Percentiles rank a stretch among this genome's conserved stretches.
phyloP scores from a whole-genome alignment of 2,329 filamentous ascomycete species.

The Coniochaeta sp. region DNA sequence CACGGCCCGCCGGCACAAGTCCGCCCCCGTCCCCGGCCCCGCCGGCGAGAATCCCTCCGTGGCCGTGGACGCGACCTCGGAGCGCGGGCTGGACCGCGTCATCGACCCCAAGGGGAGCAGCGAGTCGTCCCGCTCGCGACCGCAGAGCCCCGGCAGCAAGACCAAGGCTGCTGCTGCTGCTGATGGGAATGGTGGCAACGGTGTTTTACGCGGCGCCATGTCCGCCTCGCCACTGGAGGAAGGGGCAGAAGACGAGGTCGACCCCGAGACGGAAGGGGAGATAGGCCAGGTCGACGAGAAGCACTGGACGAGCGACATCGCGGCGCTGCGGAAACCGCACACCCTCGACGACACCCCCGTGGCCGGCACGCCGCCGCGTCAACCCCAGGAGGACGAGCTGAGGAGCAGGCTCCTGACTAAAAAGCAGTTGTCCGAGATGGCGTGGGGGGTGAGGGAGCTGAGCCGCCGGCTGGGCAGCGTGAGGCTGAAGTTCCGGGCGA shows the following conservation, averaged over 20 bases:
- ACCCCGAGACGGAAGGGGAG: slow-evolving; percentile 22
- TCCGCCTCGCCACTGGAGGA: no score
- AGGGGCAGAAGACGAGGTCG: slow-evolving; percentile 24
- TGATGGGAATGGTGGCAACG: not conserved
- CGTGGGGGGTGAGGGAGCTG: slow-evolving; percentile 86
- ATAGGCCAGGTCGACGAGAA: slow-evolving; percentile 50
- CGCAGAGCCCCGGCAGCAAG: not conserved
- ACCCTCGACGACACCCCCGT: slow-evolving; percentile 16
- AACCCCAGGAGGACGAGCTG: slow-evolving; percentile 19
- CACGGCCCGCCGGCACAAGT: slow-evolving; percentile 8
- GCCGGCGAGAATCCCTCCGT: slow-evolving; percentile 8
- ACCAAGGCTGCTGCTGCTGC: not conserved
- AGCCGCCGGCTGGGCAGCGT: slow-evolving; percentile 81
- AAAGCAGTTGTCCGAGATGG: slow-evolving; percentile 93
- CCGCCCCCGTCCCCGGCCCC: slow-evolving; percentile 8
- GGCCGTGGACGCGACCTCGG: slow-evolving; percentile 15
- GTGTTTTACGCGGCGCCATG: no score
- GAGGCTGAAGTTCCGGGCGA: slow-evolving; percentile 72
- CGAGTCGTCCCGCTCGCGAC: slow-evolving; percentile 9
- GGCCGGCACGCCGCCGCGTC: not conserved
- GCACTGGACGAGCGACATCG: slow-evolving; percentile 44
- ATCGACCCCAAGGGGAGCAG: slow-evolving; percentile 28
- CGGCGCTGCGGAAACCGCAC: slow-evolving; percentile 33
- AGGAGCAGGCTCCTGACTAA: slow-evolving; percentile 81
- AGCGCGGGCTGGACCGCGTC: slow-evolving; percentile 19